phyloP scores from a whole-genome alignment of 768 basidiomycete species.

The Coprinellus micaceus region DNA sequence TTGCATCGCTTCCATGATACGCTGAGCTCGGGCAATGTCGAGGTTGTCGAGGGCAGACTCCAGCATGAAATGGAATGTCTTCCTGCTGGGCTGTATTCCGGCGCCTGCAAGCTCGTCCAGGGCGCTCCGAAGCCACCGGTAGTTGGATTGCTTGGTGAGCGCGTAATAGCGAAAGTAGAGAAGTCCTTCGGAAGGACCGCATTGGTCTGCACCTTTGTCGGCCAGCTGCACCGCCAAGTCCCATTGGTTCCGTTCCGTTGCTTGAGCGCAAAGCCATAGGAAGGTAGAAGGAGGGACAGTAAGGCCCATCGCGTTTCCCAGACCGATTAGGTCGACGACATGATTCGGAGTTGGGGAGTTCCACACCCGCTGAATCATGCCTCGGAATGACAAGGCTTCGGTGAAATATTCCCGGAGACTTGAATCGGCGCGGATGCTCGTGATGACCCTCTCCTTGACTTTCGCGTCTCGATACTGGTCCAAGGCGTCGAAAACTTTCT shows the following conservation, averaged over 20 bases:
- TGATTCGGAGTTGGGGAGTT: not conserved
- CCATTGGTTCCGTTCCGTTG: slow-evolving; percentile 36
- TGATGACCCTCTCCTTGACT: too few relatives aligned
- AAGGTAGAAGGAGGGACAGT: not conserved
- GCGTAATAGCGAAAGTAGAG: slow-evolving; percentile 72
- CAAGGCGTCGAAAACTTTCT: too few relatives aligned
- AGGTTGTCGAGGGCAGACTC: slow-evolving; percentile 66
- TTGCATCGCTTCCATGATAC: slow-evolving; percentile 54
- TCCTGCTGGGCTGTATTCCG: slow-evolving; percentile 46
- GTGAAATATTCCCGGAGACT: too few relatives aligned
- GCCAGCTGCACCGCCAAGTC: slow-evolving; percentile 44
- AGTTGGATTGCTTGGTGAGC: slow-evolving; percentile 51
- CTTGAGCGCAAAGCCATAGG: not conserved
- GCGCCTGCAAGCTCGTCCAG: slow-evolving; percentile 49
- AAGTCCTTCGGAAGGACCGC: slow-evolving; percentile 46
- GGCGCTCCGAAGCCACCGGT: slow-evolving; percentile 39
- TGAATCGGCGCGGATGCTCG: too few relatives aligned
- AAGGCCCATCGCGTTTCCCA: not conserved
- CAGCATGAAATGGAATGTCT: slow-evolving; percentile 69
- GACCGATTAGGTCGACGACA: not conserved
- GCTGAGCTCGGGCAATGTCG: slow-evolving; percentile 54
- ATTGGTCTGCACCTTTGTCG: slow-evolving; percentile 41
- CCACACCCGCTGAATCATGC: too few relatives aligned
- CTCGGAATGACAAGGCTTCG: too few relatives aligned
- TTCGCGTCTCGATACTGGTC: too few relatives aligned